Base-by-base conservation (phyloP, 306 rosid genomes). In the Ormosia semicastrata region DNA sequence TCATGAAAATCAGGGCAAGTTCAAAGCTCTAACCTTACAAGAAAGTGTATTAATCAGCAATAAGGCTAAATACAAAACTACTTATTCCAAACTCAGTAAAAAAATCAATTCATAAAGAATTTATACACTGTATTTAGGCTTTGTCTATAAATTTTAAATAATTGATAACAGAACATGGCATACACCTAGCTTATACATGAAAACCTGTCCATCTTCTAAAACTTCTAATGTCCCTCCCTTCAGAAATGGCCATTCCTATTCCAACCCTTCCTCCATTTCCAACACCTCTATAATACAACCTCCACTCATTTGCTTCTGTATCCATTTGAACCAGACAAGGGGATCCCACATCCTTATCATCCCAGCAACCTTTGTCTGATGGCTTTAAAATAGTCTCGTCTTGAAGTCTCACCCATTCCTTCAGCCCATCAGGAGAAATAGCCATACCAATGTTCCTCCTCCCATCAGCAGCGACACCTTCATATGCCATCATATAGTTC, bases 281-380 rank as follows among this genome's bases (percentile, higher is more conserved):
- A 81, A 89, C 85, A 58, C 97, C 97, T 83, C 79, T 85, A 24
- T 93, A 91, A 79, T 91, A 93, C 89, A 93, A 62, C 73, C 98
- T 89, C 93, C 97, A 91, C 36, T 84, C 91, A 81, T 91, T 86
- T 62, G 37, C 86, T 58, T 86, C 88, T 4, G 77, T 69, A 50
- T 90, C 93, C 94, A 91, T 90, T 7, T 86, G 82, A 78, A 93
- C 92, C 83, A 93, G 72, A 72, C 88, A 91, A 6, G 97, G 98
- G 2, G 89, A 89, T 72, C 92, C 94, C 13, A 90, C 90, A 30
- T 73, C 90, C 47, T 79, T 75, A 80, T 77, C 88, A 80, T 93
- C 98, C 98, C 94, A 91, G 39, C 92, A 90, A 37, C 82, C 85
- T 34, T 68, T 78, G 13, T 83, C 84, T 0, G 97, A 87, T 0